Evolutionary conservation across 352 stramenopile genomes (phyloP).

Genomic region (Phytophthora vignae): DNA sequence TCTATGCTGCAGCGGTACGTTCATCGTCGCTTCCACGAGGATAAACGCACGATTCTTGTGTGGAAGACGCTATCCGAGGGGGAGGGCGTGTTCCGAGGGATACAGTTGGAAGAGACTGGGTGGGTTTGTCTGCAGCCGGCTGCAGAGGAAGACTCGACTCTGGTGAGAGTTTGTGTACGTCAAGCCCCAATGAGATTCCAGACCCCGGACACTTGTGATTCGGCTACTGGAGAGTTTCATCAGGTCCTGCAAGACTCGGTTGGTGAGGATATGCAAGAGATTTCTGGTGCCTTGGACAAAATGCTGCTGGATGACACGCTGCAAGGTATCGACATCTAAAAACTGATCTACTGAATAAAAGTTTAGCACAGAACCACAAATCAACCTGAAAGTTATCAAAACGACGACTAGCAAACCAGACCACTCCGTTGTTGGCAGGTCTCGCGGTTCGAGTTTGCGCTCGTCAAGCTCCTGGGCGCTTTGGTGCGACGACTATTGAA

Average conservation of each 20-base stretch:
- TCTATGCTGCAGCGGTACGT: conserved; percentile 25
- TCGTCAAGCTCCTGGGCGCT: too few species aligned
- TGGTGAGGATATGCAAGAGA: conserved; percentile 25
- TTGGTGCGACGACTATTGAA: too few species aligned
- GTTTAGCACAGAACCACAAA: too few species aligned
- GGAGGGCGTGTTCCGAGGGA: conserved; percentile 37
- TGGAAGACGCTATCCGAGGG: conserved; percentile 55
- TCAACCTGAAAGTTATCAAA: too few species aligned
- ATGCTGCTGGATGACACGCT: conserved; percentile 33
- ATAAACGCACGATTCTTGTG: conserved; percentile 48
- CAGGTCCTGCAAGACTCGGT: conserved; percentile 25
- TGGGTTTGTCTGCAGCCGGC: conserved; percentile 49
- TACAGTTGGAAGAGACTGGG: conserved; percentile 61
- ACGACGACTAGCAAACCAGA: too few species aligned
- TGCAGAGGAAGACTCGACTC: conserved; percentile 7
- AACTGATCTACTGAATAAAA: too few species aligned
- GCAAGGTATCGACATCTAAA: conserved; percentile 28
- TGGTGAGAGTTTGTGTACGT: conserved; percentile 24
- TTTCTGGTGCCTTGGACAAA: conserved; percentile 25
- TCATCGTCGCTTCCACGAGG: conserved; percentile 40
- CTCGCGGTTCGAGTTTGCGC: too few species aligned
- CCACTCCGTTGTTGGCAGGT: too few species aligned
- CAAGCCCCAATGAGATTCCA: conserved; percentile 14
- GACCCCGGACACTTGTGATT: not conserved
- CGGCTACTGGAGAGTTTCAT: conserved; percentile 9